Evolutionary conservation across 78 protist genomes (phyloP).

Genomic region (Dictyostelium intermedium): DNA sequence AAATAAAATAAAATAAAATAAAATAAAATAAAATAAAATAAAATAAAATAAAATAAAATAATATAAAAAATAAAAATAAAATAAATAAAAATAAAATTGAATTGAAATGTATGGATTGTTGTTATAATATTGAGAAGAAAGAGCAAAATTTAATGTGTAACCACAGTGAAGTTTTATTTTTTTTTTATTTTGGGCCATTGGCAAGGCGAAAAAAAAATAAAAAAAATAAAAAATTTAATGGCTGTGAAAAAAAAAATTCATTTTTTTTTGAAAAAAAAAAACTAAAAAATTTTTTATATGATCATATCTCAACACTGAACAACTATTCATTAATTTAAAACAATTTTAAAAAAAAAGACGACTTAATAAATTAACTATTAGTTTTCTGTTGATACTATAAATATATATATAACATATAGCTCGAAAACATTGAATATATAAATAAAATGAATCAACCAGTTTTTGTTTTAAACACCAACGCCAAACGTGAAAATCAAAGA

Average conservation of each 20-base stretch:
- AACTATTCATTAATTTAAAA: not conserved
- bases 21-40: too few species aligned
- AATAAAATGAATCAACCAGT: slow-evolving; percentile 67
- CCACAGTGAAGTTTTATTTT: too few species aligned
- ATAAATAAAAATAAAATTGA: too few species aligned
- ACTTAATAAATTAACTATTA: not conserved
- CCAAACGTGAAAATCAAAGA: slow-evolving; percentile 95
- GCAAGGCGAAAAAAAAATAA: not conserved
- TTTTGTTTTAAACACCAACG: slow-evolving; percentile 75
- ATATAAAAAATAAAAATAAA: too few species aligned
- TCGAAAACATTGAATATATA: not conserved
- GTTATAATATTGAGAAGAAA: too few species aligned
- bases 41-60: too few species aligned
- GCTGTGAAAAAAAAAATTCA: not conserved
- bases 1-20: too few species aligned
- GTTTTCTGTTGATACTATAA: not conserved
- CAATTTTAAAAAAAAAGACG: not conserved
- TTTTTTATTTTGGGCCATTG: not conserved
- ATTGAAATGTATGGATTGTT: too few species aligned
- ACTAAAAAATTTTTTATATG: not conserved
- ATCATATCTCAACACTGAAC: not conserved
- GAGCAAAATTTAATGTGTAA: too few species aligned
- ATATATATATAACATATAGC: not conserved
- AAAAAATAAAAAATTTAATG: too few species aligned
- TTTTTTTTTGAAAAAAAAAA: too few species aligned